Evolutionary conservation across 352 stramenopile genomes (phyloP).

Genomic region (Globisporangium ultimum): DNA sequence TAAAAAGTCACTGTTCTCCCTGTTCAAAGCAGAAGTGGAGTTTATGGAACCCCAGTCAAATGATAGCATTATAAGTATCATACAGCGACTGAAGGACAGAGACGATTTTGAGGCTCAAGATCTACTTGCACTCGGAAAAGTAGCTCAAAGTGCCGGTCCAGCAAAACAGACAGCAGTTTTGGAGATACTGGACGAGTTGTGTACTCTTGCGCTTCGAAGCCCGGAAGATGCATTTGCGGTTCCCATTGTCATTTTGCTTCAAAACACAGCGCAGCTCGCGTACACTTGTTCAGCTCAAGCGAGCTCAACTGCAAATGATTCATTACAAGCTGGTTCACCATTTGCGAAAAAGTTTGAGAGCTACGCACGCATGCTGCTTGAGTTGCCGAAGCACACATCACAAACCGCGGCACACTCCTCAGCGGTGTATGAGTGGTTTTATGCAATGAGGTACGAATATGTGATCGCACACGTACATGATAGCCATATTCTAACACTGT

Average conservation of each 20-base stretch:
- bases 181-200: constrained; percentile 59
- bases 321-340: constrained; percentile 4
- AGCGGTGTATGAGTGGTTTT: constrained; percentile 75
- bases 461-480: not conserved
- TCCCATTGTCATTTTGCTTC: constrained; percentile 39
- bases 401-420: constrained; percentile 26
- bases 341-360: constrained; percentile 38
- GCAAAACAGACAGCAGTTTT: constrained; percentile 34
- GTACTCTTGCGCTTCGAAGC: constrained; percentile 7
- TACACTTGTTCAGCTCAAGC: constrained; percentile 23
- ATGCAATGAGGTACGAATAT: constrained; percentile 55
- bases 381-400: constrained; percentile 12
- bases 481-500: not conserved
- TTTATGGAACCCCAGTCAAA: constrained; percentile 6
- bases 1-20: constrained; percentile 56
- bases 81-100: constrained; percentile 34
- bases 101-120: constrained; percentile 70
- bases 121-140: constrained; percentile 50
- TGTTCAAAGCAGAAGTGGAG: constrained; percentile 44
- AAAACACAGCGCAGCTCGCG: constrained; percentile 70
- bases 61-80: constrained; percentile 15
- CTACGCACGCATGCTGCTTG: constrained; percentile 40
- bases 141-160: constrained; percentile 22
- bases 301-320: constrained; percentile 2
- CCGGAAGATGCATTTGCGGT: constrained; percentile 9